Conservation (phyloP, 352 stramenopile species). For the Pythium monospermum region DNA sequence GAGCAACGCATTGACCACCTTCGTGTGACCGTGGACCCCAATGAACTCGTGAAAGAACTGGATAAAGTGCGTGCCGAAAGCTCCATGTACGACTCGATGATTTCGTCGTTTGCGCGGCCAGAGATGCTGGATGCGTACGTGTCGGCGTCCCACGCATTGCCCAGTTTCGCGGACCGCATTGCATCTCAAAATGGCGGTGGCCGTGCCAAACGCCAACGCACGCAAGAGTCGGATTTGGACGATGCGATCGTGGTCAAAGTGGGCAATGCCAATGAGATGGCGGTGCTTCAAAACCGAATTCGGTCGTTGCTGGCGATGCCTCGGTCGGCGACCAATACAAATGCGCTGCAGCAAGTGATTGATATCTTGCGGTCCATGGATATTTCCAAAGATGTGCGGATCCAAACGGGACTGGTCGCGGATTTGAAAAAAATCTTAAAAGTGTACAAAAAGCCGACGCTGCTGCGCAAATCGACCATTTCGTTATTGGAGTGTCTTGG, state of each 20-base stretch:
- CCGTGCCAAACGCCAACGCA: constrained; percentile 51
- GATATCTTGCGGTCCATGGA: constrained; percentile 79
- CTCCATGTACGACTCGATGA: constrained; percentile 60
- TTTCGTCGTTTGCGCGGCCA: constrained; percentile 51
- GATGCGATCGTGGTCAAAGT: constrained; percentile 64
- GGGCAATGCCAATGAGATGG: constrained; percentile 51
- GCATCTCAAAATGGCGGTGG: constrained; percentile 9
- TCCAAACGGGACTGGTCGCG: constrained; percentile 61
- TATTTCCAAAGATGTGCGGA: constrained; percentile 59
- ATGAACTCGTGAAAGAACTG: constrained; percentile 77
- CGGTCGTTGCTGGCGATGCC: constrained; percentile 53
- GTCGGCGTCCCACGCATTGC: constrained; percentile 44
- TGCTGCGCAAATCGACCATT: constrained; percentile 68
- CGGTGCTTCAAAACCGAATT: constrained; percentile 66
- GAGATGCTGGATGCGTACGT: constrained; percentile 57
- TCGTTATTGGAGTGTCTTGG: constrained; percentile 64
- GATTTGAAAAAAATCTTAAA: constrained; percentile 79
- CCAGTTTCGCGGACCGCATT: constrained; percentile 38
- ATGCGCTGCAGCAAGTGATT: constrained; percentile 68
- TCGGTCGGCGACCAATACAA: constrained; percentile 52
- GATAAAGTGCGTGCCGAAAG: constrained; percentile 64
- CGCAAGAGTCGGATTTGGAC: constrained; percentile 60
- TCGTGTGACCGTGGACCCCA: constrained; percentile 56
- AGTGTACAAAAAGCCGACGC: constrained; percentile 72
- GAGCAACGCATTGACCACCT: constrained; percentile 75